A percentile compares a stretch with the other conserved stretches of the same genome.
phyloP scores from a whole-genome alignment of 768 basidiomycete genomes.

The Suillus placidus region DNA sequence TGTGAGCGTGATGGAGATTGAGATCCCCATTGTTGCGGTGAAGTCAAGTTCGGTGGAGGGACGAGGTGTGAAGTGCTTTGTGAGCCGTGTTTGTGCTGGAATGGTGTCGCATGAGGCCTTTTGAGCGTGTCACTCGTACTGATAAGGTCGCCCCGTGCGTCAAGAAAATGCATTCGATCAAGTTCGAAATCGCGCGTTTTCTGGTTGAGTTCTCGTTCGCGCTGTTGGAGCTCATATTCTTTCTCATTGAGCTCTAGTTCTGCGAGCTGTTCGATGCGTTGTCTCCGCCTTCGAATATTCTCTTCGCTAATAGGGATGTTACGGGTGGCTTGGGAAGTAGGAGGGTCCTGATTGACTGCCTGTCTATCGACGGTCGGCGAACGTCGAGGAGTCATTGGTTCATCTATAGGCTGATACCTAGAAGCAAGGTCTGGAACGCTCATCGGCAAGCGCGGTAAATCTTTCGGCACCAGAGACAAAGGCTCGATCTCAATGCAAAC shows the following conservation, averaged over 20 bases:
- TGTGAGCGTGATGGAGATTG: slow-evolving; percentile 35
- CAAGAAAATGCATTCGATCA: slow-evolving; percentile 49
- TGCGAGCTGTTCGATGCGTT: slow-evolving; percentile 52
- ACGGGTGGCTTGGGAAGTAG: slow-evolving; percentile 17
- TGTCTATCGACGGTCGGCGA: slow-evolving; percentile 39
- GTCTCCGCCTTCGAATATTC: slow-evolving; percentile 37
- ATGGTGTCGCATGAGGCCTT: slow-evolving; percentile 26
- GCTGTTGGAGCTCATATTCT: slow-evolving; percentile 52
- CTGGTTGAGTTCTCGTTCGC: slow-evolving; percentile 57
- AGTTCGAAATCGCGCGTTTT: slow-evolving; percentile 59
- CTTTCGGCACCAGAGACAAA: slow-evolving; percentile 57
- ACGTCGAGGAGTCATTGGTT: slow-evolving; percentile 44
- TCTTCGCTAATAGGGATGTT: slow-evolving; percentile 25
- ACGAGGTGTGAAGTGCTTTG: slow-evolving; percentile 33
- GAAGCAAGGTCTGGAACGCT: slow-evolving; percentile 67
- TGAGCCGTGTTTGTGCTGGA: slow-evolving; percentile 33
- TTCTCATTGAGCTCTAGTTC: slow-evolving; percentile 57
- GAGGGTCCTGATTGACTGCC: slow-evolving; percentile 26
- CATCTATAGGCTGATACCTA: slow-evolving; percentile 55
- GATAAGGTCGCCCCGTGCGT: slow-evolving; percentile 32
- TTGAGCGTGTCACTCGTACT: slow-evolving; percentile 33
- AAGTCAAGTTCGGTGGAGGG: slow-evolving; percentile 14
- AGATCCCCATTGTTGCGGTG: slow-evolving; percentile 23
- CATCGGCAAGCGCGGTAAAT: slow-evolving; percentile 62
- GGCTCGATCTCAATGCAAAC: slow-evolving; percentile 45